A percentile compares a stretch with the other conserved stretches of the same genome.
Evolutionary conservation across 306 rosid species (phyloP).

Genomic region (Glycine soja): DNA sequence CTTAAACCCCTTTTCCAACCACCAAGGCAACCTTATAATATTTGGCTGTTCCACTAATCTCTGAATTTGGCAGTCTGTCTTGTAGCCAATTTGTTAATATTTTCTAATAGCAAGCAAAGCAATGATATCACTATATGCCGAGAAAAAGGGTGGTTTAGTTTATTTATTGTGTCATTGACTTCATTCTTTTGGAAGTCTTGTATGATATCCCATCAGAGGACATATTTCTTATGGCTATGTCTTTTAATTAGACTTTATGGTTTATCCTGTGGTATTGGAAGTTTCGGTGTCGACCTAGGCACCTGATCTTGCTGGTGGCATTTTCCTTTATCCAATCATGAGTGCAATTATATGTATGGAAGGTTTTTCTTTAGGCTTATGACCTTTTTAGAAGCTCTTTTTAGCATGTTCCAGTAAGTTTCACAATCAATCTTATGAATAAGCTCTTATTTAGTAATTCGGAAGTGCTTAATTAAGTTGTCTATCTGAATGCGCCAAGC

Average conservation of each 20-base stretch:
- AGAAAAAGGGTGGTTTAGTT: slow-evolving; percentile 27
- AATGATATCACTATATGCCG: slow-evolving; percentile 15
- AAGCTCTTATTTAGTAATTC: neutral
- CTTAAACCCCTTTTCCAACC: no score
- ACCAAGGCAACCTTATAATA: neutral
- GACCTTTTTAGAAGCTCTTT: neutral
- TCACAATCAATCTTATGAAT: neutral
- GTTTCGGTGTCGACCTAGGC: slow-evolving; percentile 24
- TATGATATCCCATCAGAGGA: slow-evolving; percentile 16
- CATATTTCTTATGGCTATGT: neutral
- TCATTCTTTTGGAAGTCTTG: slow-evolving; percentile 17
- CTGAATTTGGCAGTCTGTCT: neutral
- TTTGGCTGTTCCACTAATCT: slow-evolving; percentile 14
- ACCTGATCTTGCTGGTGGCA: slow-evolving; percentile 43
- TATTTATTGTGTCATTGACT: neutral
- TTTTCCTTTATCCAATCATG: slow-evolving; percentile 12
- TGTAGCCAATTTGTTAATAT: neutral
- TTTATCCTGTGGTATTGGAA: slow-evolving; percentile 28
- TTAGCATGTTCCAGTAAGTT: neutral
- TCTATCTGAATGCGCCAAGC: neutral
- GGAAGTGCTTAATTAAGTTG: neutral
- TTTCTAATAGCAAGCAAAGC: slow-evolving; percentile 14
- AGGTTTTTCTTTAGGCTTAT: neutral
- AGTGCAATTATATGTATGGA: slow-evolving; percentile 17
- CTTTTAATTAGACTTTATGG: slow-evolving; percentile 10